Conservation (phyloP, 331 rosid genomes). For the Arachis monticola region DNA sequence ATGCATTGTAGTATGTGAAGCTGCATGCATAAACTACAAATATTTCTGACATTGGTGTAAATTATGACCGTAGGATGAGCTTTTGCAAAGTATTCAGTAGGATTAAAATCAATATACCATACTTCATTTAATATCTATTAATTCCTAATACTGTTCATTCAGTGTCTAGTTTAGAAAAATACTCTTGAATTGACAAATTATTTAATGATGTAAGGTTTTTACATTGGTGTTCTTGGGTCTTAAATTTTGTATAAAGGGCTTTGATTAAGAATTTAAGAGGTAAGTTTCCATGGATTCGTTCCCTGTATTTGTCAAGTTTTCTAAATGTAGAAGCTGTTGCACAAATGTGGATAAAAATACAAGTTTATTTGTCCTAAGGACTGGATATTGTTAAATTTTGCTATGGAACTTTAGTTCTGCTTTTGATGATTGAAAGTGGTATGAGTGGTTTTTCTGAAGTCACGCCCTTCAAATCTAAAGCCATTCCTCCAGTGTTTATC, state of each 20-base stretch:
- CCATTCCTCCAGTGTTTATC: not conserved
- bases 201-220: conserved; percentile 6
- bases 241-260: not conserved
- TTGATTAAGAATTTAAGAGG: not conserved
- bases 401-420: not conserved
- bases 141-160: conserved; percentile 17
- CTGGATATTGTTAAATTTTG: conserved; percentile 3
- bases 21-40: not conserved
- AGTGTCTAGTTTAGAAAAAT: conserved; percentile 9
- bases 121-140: conserved; percentile 25
- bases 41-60: conserved; percentile 1
- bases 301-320: not conserved
- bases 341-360: not conserved
- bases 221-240: not conserved
- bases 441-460: conserved; percentile 22
- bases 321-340: not conserved
- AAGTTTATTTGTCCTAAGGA: not conserved
- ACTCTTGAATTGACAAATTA: conserved; percentile 4
- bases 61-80: not conserved
- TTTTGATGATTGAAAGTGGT: conserved; percentile 18
- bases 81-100: conserved; percentile 1
- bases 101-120: not conserved
- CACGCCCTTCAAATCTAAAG: conserved; percentile 11
- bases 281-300: not conserved
- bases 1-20: conserved; percentile 1